These are phyloP conservation scores for Boechera divaricarpa DNA, from an alignment of 345 rosid species.

Conservation along the genomic window DNA sequence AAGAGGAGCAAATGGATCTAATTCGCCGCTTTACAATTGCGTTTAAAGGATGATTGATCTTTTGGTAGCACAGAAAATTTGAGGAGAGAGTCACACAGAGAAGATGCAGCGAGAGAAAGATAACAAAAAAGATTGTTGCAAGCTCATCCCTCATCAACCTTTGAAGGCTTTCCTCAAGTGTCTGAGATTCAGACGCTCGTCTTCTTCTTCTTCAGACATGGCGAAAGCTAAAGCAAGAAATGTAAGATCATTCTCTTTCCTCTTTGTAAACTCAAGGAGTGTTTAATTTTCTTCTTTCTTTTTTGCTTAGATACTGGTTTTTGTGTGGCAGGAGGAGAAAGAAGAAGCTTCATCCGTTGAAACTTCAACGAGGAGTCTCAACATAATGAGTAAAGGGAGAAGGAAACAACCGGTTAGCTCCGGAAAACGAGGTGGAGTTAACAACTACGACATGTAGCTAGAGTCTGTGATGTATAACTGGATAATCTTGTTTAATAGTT, in stretches of 20 bases:
- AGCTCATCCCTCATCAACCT: conserved; percentile 26
- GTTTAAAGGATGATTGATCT: conserved; percentile 4
- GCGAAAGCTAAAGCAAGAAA: conserved; percentile 28
- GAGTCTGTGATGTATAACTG: conserved; percentile 9
- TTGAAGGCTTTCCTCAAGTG: conserved; percentile 26
- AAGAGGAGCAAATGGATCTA: conserved; percentile 5
- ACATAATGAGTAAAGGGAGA: neutral
- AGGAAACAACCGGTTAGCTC: conserved; percentile 35
- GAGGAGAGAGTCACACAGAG: neutral
- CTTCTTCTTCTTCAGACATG: conserved; percentile 38
- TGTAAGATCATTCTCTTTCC: conserved; percentile 6
- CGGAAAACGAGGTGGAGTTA: conserved; percentile 42
- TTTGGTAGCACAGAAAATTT: neutral
- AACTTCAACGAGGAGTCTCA: conserved; percentile 35
- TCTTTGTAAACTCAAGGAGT: neutral
- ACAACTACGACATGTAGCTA: conserved; percentile 35
- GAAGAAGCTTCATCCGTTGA: conserved; percentile 26
- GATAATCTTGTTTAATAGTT: conserved; percentile 5
- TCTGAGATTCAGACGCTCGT: conserved; percentile 29
- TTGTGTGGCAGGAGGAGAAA: conserved; percentile 25
- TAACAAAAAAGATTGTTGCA: conserved; percentile 21
- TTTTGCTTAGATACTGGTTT: conserved; percentile 3
- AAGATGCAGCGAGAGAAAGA: conserved; percentile 32
- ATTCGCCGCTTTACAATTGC: neutral
- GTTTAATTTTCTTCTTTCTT: neutral